Evolutionary conservation across 2,329 filamentous ascomycete genomes (phyloP).

Genomic region (Diaporthe citri): DNA sequence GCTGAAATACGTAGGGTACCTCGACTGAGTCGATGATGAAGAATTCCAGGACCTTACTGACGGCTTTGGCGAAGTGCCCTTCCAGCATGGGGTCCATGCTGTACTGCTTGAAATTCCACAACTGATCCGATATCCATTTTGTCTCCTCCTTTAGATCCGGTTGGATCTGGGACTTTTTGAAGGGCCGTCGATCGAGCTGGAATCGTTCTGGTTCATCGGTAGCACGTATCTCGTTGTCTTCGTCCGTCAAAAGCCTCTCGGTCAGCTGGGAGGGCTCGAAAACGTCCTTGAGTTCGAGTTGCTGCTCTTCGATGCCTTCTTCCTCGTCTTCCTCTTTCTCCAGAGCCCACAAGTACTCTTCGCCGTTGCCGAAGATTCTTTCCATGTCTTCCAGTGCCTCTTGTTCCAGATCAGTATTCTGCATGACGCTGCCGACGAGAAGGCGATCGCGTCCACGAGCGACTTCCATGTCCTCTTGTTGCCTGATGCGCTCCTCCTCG

Average conservation of each 20-base stretch:
- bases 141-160: conserved; percentile 82
- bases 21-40: conserved; percentile 95
- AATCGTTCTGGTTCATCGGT: conserved; percentile 94
- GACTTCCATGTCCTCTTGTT: conserved; percentile 89
- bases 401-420: conserved; percentile 89
- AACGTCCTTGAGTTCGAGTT: conserved; percentile 94
- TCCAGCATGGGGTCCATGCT: conserved; percentile 72
- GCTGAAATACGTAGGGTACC: conserved; percentile 97
- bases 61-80: conserved; percentile 86
- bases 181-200: conserved; percentile 90
- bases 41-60: conserved; percentile 93
- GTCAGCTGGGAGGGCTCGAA: conserved; percentile 96
- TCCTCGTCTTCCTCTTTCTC: conserved; percentile 90
- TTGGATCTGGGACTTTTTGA: conserved; percentile 85
- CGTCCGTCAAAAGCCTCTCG: conserved; percentile 95
- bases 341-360: conserved; percentile 95
- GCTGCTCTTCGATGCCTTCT: conserved; percentile 82
- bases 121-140: conserved; percentile 88
- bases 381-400: conserved; percentile 96
- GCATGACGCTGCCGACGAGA: conserved; percentile 76
- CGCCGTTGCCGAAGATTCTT: conserved; percentile 93
- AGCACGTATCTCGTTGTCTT: conserved; percentile 90
- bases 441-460: conserved; percentile 82
- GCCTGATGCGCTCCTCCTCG: conserved; percentile 80
- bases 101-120: conserved; percentile 89